Evolutionary conservation across 139 green algal genomes (phyloP), one percentile per base, ranked within the genome.

Genomic region (Tetradesmus lagerheimii): DNA sequence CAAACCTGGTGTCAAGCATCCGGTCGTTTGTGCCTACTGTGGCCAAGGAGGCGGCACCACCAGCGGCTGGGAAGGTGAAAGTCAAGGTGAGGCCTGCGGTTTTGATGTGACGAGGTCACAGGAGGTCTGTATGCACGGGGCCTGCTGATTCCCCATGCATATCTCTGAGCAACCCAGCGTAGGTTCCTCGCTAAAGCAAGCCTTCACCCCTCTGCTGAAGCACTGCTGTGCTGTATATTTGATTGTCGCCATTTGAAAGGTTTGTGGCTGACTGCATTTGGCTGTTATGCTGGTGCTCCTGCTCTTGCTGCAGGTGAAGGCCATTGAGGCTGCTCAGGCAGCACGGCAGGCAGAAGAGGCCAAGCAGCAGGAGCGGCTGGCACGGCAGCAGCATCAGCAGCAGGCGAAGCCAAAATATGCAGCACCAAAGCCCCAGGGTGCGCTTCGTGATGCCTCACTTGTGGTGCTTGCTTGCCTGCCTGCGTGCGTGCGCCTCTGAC

Each of bases 11-110:
- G 41, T 93, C 92, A 27, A 85, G 85, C 15, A 86, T 98, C 18
- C 92, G 95, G 45, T 96, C 94, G 0, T 96, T 98, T 89, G 87
- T 98, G 88, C 95, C 96, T 11, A 25, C 53, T 38, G 94, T 93
- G 71, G 50, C 39, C 0, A 77, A 89, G 45, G 79, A 91, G 53
- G 41, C 80, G 16, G 38, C 90, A 12, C 91, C 93, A 38, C 81
- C 91, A 0, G 94, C 95, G 29, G 93, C 89, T n/a, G 94, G 94
- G 78, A 95, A 95, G 86, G 96, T 97, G 75, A 57, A 86, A 31
- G 90, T 94, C 20, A 94, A 94, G 92, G 94, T 95, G 78, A 50
- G 87, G 4, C 35, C 1, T 47, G n/a, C n/a, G n/a, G n/a, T n/a
- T n/a, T n/a, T n/a, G n/a, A n/a, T n/a, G n/a, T n/a, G n/a, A n/a